phyloP scores from a whole-genome alignment of 2,329 filamentous ascomycete genomes.

The Sporothrix sp. region DNA sequence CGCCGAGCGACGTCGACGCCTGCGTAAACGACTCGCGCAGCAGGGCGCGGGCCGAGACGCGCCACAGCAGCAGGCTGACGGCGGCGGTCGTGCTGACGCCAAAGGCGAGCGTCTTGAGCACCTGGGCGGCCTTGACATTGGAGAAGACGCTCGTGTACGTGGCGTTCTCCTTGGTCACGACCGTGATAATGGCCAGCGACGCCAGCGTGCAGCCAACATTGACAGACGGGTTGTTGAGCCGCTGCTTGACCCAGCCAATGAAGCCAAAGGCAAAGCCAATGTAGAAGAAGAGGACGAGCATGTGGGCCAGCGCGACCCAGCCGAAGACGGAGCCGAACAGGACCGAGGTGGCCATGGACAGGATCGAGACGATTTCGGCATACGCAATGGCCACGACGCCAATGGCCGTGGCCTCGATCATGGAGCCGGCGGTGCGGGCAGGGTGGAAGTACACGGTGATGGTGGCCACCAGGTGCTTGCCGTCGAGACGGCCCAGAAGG shows the following conservation, averaged over 20 bases:
- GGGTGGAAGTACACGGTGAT: conserved; percentile 94
- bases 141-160: conserved; percentile 76
- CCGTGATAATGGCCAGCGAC: conserved; percentile 79
- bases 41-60: conserved; percentile 63
- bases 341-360: conserved; percentile 82
- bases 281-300: conserved; percentile 70
- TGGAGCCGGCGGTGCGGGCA: conserved; percentile 73
- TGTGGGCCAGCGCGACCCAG: conserved; percentile 62
- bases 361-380: conserved; percentile 61
- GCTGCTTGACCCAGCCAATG: conserved; percentile 79
- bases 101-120: conserved; percentile 75
- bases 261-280: conserved; percentile 80
- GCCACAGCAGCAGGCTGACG: conserved; percentile 70
- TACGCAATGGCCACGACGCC: conserved; percentile 72
- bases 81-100: conserved; percentile 62
- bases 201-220: conserved; percentile 79
- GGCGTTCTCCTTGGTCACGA: conserved; percentile 83
- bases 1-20: conserved; percentile 64
- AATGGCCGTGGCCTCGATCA: conserved; percentile 75
- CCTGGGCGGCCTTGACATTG: conserved; percentile 69
- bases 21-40: conserved; percentile 65
- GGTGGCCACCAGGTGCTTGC: conserved; percentile 88
- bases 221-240: conserved; percentile 65
- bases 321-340: conserved; percentile 61
- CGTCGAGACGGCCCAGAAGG: conserved; percentile 73